Percentiles rank a stretch among this genome's conserved stretches.
phyloP scores from a whole-genome alignment of 352 stramenopile species.

The Sclerospora graminicola region DNA sequence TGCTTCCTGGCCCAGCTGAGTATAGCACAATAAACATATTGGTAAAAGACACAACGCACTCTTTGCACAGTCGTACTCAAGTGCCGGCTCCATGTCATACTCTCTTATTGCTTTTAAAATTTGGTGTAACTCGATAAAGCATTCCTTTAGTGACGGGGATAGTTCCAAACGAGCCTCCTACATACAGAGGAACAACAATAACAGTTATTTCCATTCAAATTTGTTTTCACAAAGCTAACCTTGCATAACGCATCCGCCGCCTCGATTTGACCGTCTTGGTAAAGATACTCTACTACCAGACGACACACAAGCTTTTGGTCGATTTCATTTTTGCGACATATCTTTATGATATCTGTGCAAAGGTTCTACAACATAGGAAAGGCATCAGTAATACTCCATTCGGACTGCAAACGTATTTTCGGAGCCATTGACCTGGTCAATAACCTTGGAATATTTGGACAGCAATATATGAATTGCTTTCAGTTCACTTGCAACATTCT shows the following conservation, averaged over 20 bases:
- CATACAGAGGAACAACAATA: background rate
- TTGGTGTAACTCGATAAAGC: conserved; percentile 55
- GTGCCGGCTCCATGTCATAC: conserved; percentile 47
- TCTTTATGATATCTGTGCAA: conserved; percentile 53
- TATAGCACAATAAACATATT: conserved; percentile 1
- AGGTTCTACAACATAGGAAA: conserved; percentile 26
- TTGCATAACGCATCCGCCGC: conserved; percentile 61
- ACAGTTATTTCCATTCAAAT: background rate
- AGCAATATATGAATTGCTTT: conserved; percentile 58
- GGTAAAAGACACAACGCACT: background rate
- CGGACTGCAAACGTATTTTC: background rate
- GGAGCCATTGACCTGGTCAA: conserved; percentile 49
- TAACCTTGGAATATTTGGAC: conserved; percentile 72
- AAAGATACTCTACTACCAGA: conserved; percentile 67
- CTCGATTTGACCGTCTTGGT: conserved; percentile 69
- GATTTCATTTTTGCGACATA: conserved; percentile 47
- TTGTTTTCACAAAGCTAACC: conserved; percentile 11
- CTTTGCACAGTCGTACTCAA: conserved; percentile 36
- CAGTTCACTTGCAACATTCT: conserved; percentile 55
- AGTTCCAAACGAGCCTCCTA: conserved; percentile 56
- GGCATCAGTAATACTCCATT: background rate
- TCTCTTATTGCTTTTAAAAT: conserved; percentile 59
- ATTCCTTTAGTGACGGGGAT: conserved; percentile 36
- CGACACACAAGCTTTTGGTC: conserved; percentile 56
- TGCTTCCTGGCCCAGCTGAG: conserved; percentile 52